phyloP scores from a whole-genome alignment of 163 green algal genomes.

The Prototheca cutis region DNA sequence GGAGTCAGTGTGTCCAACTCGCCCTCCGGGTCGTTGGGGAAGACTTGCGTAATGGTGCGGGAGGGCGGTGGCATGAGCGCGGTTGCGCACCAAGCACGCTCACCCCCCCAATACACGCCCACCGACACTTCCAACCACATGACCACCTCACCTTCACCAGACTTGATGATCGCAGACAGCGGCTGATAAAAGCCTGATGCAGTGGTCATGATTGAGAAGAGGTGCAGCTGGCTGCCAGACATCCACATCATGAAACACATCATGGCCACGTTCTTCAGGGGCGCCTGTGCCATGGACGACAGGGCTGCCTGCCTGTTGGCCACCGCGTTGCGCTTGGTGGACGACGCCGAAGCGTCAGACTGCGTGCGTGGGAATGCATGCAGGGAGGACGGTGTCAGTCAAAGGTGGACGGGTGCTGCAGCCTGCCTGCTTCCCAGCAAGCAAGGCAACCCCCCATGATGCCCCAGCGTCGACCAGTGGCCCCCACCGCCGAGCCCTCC shows the following conservation, averaged over 20 bases:
- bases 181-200: conserved; percentile 79
- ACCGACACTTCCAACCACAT: no score
- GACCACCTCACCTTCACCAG: conserved; percentile 46
- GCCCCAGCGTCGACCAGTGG: not conserved
- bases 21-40: conserved; percentile 32
- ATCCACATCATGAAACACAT: conserved; percentile 98
- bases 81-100: not conserved
- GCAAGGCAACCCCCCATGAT: no score
- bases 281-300: conserved; percentile 33
- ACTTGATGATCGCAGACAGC: conserved; percentile 71
- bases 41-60: no score
- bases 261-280: conserved; percentile 72
- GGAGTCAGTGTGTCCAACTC: conserved; percentile 63
- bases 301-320: conserved; percentile 29
- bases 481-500: not conserved
- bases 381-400: no score
- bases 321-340: not conserved
- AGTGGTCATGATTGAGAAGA: conserved; percentile 92
- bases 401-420: no score
- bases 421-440: no score
- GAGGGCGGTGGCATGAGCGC: no score
- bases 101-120: not conserved
- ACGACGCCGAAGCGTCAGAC: not conserved
- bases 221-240: conserved; percentile 70
- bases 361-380: not conserved